These are phyloP conservation scores for Microdochium bolleyi DNA, from an alignment of 2,329 filamentous ascomycete species.

Conservation along the genomic window DNA sequence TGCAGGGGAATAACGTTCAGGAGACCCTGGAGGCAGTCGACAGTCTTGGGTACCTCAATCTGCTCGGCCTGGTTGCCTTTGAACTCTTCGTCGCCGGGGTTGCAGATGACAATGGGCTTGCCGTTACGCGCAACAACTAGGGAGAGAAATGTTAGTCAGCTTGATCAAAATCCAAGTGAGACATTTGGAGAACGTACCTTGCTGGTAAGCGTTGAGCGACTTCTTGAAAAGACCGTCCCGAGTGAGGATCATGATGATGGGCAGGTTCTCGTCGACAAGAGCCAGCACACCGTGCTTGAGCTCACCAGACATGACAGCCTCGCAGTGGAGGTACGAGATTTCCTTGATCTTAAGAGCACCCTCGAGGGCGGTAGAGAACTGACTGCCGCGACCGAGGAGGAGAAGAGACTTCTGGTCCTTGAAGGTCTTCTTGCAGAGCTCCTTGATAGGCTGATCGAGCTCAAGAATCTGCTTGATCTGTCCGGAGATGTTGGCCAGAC, in stretches of 20 bases:
- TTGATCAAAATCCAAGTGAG: neutral
- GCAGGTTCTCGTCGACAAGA: conserved; percentile 94
- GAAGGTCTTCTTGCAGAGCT: conserved; percentile 84
- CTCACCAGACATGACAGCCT: conserved; percentile 99
- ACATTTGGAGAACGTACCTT: conserved; percentile 49
- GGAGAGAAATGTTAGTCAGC: neutral
- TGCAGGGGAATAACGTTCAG: conserved; percentile 97
- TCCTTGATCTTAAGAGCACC: conserved; percentile 99
- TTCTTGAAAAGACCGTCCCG: conserved; percentile 95
- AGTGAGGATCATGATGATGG: conserved; percentile 99
- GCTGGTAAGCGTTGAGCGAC: conserved; percentile 98
- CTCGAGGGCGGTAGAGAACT: conserved; percentile 95
- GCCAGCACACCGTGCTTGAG: conserved; percentile 98
- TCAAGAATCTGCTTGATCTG: conserved; percentile 91
- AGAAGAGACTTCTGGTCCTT: conserved; percentile 96
- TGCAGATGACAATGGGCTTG: conserved; percentile 98
- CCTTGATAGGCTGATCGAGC: conserved; percentile 89
- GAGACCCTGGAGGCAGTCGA: conserved; percentile 91
- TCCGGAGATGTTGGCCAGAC: conserved; percentile 75
- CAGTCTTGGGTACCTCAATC: conserved; percentile 94
- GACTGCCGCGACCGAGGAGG: conserved; percentile 86
- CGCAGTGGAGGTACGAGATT: conserved; percentile 98
- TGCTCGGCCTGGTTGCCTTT: conserved; percentile 81
- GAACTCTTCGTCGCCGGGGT: conserved; percentile 83
- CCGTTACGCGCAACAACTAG: conserved; percentile 89